phyloP scores from a whole-genome alignment of 345 rosid species.

The Brassica napus region Da-Ae NC_063439.1:11326501-11327000 shows the following conservation, averaged over 20 bases:
- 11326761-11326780: not conserved
- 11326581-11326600: not conserved
- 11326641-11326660: not conserved
- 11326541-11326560: constrained; percentile 19
- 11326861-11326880: not conserved
- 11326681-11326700: constrained; percentile 15
- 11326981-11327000: constrained; percentile 49
- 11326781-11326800: not conserved
- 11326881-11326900: constrained; percentile 39
- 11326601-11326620: not conserved
- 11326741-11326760: too few relatives aligned
- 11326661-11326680: not conserved
- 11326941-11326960: constrained; percentile 65
- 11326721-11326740: not conserved
- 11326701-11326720: constrained; percentile 1
- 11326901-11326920: constrained; percentile 42
- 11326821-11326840: constrained; percentile 1
- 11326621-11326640: not conserved
- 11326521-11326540: constrained; percentile 51
- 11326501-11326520: constrained; percentile 63
- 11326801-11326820: not conserved
- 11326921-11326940: constrained; percentile 63
- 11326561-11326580: constrained; percentile 4
- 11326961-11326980: constrained; percentile 59
- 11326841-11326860: constrained; percentile 4